Conservation (phyloP, 2,329 filamentous ascomycete species). For the Emergomyces orientalis region DNA sequence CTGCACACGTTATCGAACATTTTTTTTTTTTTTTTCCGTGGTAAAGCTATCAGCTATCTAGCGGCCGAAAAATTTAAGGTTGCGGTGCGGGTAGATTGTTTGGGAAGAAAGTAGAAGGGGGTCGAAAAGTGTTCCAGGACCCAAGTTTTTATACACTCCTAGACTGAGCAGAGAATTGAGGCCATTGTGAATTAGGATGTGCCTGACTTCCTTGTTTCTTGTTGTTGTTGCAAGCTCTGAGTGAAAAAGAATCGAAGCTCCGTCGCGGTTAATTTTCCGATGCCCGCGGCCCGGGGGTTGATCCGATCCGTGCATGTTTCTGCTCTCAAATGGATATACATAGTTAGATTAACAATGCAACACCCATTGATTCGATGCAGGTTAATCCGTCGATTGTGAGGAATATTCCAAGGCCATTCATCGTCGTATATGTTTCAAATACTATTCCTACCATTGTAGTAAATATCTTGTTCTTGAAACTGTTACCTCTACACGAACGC, state of each 20-base stretch:
- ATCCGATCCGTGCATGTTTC: background rate
- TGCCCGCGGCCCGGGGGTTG: background rate
- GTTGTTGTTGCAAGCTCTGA: background rate
- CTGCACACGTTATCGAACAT: conserved; percentile 94
- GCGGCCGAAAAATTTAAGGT: background rate
- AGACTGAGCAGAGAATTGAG: background rate
- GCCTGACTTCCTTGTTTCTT: background rate
- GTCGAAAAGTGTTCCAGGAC: background rate
- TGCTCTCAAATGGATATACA: no score
- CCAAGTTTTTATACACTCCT: background rate
- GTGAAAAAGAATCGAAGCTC: background rate
- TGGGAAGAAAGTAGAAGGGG: background rate
- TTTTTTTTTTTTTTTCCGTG: background rate
- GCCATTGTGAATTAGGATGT: background rate
- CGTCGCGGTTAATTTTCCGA: background rate
- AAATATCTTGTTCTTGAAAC: conserved; percentile 23
- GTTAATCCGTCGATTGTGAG: no score
- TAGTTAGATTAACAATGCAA: no score
- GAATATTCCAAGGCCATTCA: no score
- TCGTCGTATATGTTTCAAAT: no score
- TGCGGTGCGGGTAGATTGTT: background rate
- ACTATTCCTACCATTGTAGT: no score
- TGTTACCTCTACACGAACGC: conserved; percentile 41
- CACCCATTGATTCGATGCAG: no score
- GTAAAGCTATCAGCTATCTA: background rate